A percentile compares a stretch with the other conserved stretches of the same genome.
phyloP scores from a whole-genome alignment of 202 grass and related monocot species.

The Cymbopogon flexuosus region DNA sequence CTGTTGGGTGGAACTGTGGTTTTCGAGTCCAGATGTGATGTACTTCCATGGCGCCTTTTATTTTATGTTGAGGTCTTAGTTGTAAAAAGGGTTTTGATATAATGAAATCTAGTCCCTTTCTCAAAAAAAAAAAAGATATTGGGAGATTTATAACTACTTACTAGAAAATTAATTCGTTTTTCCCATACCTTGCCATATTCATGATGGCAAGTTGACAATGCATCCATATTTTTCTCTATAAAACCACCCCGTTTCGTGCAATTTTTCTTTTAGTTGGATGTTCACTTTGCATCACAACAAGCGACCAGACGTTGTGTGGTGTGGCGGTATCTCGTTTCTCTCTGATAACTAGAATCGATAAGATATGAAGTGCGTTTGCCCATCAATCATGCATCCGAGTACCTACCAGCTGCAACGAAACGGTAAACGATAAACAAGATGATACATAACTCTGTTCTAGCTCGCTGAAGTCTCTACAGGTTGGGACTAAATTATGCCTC shows the following conservation, averaged over 20 bases:
- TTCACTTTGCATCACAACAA: neutral
- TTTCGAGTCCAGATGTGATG: no score
- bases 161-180: neutral
- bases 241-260: neutral
- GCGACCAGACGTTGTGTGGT: neutral
- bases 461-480: neutral
- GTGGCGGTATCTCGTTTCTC: neutral
- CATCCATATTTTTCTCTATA: neutral
- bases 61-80: no score
- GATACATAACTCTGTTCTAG: neutral
- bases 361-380: neutral
- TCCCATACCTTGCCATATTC: neutral
- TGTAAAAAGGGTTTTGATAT: no score
- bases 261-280: neutral
- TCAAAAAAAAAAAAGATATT: no score
- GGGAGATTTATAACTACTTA: neutral
- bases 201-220: neutral
- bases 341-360: neutral
- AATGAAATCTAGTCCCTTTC: no score
- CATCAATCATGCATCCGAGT: neutral
- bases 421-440: conserved; percentile 2
- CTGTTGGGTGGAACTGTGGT: no score
- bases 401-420: neutral
- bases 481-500: neutral
- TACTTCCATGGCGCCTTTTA: no score